Base-by-base conservation (phyloP, 208 protist genomes). In the Wallacemonas sp. region DNA sequence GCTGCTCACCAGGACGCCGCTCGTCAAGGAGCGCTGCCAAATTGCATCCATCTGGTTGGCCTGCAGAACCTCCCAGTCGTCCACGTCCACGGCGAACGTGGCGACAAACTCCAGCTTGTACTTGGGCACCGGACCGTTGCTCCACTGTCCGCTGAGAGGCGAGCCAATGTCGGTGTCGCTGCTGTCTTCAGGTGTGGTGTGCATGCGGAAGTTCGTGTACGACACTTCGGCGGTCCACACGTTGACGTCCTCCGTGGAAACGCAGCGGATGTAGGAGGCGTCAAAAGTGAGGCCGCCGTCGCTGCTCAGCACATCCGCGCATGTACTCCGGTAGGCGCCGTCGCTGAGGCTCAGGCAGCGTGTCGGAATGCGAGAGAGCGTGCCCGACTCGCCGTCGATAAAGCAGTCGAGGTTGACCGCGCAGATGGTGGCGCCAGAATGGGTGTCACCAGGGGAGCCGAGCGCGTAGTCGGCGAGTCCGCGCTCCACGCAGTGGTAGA, bases 211-310 rank as follows among this genome's bases (percentile, higher is more conserved):
- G 65, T 86, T 81, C 65, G 46, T 82, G 76, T 89, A 92, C 20
- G 77, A 67, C 20, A 92, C 67, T 61, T 96, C 75, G 12, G 86
- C 81, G 28, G 76, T 74, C 88, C 91, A 96, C 44, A 86, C 44
- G 59, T 81, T 76, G 32, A 86, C 61, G 28, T 96, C 91, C 2
- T 61, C 79, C 36, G 75, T 72, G 4, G 72, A 81, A 7, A 93
- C 87, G 0, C 74, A 72, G 49, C 86, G 91, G 29, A 81, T 73
- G 75, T 93, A 96, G 1, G 69, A 48, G 1, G 74, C 76, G 67
- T 96, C 82, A 69, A 96, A 96, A 45, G 86, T 85, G 7, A 96
- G 57, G 2, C 79, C 76, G 33, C 87, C 86, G 61, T 96, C 91
- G 25, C 76, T 62, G 67, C 84, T 96, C 77, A 92, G 90, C 3